Percentiles rank a stretch among this genome's conserved stretches.
These are phyloP conservation scores for Salix suchowensis DNA, from an alignment of 345 rosid genomes.

Conservation along the genomic window DNA sequence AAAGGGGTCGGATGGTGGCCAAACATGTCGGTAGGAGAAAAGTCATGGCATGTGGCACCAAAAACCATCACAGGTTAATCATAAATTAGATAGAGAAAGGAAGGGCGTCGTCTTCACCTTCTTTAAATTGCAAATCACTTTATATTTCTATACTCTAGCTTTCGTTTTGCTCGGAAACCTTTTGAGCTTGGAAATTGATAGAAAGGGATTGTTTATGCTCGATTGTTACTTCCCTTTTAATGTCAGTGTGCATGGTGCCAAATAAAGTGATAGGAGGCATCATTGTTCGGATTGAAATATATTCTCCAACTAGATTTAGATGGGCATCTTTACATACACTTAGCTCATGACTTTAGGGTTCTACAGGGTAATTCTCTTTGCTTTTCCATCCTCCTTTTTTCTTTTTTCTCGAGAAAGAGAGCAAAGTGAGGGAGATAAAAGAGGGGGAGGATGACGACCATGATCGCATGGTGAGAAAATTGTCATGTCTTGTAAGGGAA, in stretches of 20 bases:
- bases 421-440: neutral
- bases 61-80: conserved; percentile 4
- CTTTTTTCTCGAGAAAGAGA: conserved; percentile 30
- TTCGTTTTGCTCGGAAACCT: conserved; percentile 43
- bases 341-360: conserved; percentile 30
- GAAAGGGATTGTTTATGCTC: conserved; percentile 38
- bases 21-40: conserved; percentile 22
- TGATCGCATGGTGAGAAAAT: conserved; percentile 41
- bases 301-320: conserved; percentile 47
- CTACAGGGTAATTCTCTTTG: conserved; percentile 31
- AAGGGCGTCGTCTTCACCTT: conserved; percentile 26
- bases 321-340: conserved; percentile 24
- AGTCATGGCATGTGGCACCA: conserved; percentile 17
- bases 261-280: conserved; percentile 43
- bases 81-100: neutral
- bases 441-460: conserved; percentile 14
- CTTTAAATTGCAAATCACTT: conserved; percentile 34
- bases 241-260: conserved; percentile 4
- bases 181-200: conserved; percentile 51
- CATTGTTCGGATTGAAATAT: conserved; percentile 51
- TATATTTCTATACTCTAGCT: conserved; percentile 32
- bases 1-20: neutral
- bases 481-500: conserved; percentile 54
- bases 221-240: conserved; percentile 12
- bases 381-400: conserved; percentile 14